Evolutionary conservation across 2,329 filamentous ascomycete species (phyloP), one percentile per base, ranked within the genome.

Genomic region (Trichoderma hamatum): DNA sequence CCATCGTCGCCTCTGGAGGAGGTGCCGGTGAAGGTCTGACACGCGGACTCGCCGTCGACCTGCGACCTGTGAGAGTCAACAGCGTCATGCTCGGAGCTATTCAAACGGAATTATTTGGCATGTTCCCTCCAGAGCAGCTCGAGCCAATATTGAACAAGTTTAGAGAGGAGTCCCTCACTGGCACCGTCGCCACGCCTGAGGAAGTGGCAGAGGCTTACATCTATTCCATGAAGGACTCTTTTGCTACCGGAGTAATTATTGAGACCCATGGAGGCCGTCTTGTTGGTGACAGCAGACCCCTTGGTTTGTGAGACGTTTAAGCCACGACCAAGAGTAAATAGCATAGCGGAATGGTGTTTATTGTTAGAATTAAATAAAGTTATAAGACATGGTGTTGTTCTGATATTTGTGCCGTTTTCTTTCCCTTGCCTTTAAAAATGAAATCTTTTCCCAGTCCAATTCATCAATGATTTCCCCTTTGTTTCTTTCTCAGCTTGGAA

Each of bases 1-100:
- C 79, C 4, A 78, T 88, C 24, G 72, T 87, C 1, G 80, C 81
- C 0, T 78, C 79, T 2, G 85, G 83, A 64, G 83, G 82, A 0
- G 82, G 84, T 0, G 88, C 84, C 0, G 71, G 87, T 7, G 81
- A 87, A 61, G 82, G 84, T 3, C 81, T 90, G 75, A 81, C 82
- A 2, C 81, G 85, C 2, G 84, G 82, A 3, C 78, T 92, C 39
- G 89, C 89, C 2, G 73, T 91, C 36, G 89, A 92, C 73, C 74
- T 92, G 67, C 84, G 83, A 71, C 90, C 90, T 0, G 77, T 91
- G 10, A 79, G 90, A 2, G 88, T 91, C 30, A 92, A 92, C 74
- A 74, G 84, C 0, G 86, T 92, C 1, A 80, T 78, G 65, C 88
- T 88, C 0, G 90, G 89, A 0, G 79, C 81, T 0, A 80, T 86